Evolutionary conservation across 208 protist species (phyloP).

Genomic region (Leishmania gerbilli): DNA sequence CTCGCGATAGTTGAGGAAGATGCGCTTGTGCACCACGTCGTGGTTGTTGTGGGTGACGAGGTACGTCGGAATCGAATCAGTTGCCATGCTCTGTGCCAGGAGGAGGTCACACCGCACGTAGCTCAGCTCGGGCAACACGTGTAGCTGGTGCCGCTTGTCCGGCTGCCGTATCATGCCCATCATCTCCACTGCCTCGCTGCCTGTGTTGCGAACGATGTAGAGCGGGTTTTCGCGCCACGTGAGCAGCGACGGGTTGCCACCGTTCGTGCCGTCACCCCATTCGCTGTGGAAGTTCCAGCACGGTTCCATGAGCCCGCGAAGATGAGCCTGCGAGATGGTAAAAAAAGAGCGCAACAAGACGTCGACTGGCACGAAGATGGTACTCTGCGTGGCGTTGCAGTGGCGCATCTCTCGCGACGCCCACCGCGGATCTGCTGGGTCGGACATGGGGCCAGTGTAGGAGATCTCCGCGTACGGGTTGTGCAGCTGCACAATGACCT

Average conservation of each 20-base stretch:
- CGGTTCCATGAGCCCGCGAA: constrained; percentile 42
- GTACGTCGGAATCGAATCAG: constrained; percentile 56
- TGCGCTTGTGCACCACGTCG: constrained; percentile 55
- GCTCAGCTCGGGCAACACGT: constrained; percentile 52
- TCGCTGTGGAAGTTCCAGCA: constrained; percentile 70
- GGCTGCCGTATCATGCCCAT: constrained; percentile 71
- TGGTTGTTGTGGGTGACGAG: constrained; percentile 84
- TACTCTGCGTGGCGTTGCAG: constrained; percentile 28
- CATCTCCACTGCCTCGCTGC: constrained; percentile 45
- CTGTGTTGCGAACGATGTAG: constrained; percentile 57
- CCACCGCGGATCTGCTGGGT: constrained; percentile 47
- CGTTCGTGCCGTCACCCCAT: constrained; percentile 66
- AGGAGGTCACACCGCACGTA: constrained; percentile 71
- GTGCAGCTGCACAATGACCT: constrained; percentile 64
- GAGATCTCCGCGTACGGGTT: constrained; percentile 46
- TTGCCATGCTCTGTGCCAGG: constrained; percentile 48
- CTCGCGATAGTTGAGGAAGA: constrained; percentile 72
- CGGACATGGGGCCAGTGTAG: constrained; percentile 71
- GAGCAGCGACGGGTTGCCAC: constrained; percentile 67
- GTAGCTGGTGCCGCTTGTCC: constrained; percentile 72
- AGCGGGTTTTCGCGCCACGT: constrained; percentile 80
- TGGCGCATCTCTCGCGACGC: constrained; percentile 27
- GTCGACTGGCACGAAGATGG: constrained; percentile 64
- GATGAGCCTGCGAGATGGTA: constrained; percentile 44
- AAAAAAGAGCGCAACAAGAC: constrained; percentile 48